Percentiles rank a stretch among this genome's conserved stretches.
Evolutionary conservation across 1,284 basidiomycete species (phyloP).

Genomic region (Inonotus obliquus): DNA sequence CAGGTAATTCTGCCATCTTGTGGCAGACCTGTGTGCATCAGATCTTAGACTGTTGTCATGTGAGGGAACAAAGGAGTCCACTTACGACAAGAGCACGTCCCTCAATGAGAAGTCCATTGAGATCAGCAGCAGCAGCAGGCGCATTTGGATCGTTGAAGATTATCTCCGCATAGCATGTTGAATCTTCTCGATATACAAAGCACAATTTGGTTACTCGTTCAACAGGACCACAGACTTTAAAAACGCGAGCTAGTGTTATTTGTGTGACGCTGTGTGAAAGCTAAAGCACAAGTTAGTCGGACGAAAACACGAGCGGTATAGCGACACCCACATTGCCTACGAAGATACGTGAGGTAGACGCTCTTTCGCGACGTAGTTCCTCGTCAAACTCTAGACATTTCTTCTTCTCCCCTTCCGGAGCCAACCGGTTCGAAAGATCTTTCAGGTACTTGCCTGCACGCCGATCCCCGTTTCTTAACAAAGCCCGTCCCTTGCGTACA

Average conservation of each 20-base stretch:
- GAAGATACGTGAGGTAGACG: constrained; percentile 36
- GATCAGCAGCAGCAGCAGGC: constrained; percentile 36
- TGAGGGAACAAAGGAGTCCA: neutral
- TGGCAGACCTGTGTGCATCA: constrained; percentile 36
- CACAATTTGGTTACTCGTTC: constrained; percentile 41
- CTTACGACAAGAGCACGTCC: constrained; percentile 40
- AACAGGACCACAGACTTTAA: constrained; percentile 42
- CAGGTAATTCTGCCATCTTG: constrained; percentile 46
- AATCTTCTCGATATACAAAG: constrained; percentile 38
- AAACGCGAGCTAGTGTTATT: constrained; percentile 33
- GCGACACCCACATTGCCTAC: constrained; percentile 52
- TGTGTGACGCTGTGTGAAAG: constrained; percentile 33
- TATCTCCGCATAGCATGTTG: constrained; percentile 44
- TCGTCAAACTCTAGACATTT: constrained; percentile 16
- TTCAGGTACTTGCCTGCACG: neutral
- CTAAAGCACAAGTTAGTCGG: constrained; percentile 20
- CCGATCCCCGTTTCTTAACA: neutral
- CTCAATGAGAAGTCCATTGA: constrained; percentile 35
- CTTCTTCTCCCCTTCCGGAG: neutral
- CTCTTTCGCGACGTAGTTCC: constrained; percentile 10
- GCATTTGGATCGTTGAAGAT: constrained; percentile 36
- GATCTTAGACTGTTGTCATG: neutral
- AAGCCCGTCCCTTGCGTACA: neutral
- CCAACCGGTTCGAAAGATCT: neutral
- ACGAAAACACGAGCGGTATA: neutral